Percentiles rank a stretch among this genome's conserved stretches.
phyloP scores from a whole-genome alignment of 371 early-diverging fungal species.

The Mucor sp. region DNA sequence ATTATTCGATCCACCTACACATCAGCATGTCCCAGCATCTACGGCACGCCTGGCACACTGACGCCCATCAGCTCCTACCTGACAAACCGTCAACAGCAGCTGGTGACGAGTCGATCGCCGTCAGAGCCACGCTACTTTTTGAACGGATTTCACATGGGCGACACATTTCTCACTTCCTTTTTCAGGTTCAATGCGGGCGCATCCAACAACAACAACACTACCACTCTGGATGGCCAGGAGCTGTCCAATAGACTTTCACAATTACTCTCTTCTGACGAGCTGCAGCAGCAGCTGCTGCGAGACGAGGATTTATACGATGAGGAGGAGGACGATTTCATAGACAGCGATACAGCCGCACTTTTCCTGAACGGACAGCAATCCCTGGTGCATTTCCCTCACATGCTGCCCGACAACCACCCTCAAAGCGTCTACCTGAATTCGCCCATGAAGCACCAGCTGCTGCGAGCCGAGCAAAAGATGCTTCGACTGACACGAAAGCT shows the following conservation, averaged over 20 bases:
- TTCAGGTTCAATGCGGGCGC: not conserved
- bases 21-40: conserved; percentile 24
- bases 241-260: conserved; percentile 17
- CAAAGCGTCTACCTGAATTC: conserved; percentile 41
- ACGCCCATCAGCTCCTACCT: conserved; percentile 23
- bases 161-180: conserved; percentile 42
- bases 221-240: conserved; percentile 17
- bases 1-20: conserved; percentile 7
- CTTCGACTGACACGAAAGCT: conserved; percentile 32
- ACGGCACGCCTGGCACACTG: conserved; percentile 32
- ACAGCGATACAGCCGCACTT: not conserved
- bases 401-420: conserved; percentile 40
- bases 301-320: not conserved
- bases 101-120: conserved; percentile 6
- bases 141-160: conserved; percentile 45
- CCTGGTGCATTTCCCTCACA: conserved; percentile 41
- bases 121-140: conserved; percentile 26
- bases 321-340: not conserved
- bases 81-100: conserved; percentile 9
- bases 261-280: not conserved
- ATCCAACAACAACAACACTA: not conserved
- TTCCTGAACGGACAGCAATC: not conserved
- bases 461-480: conserved; percentile 36
- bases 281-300: conserved; percentile 13
- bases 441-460: conserved; percentile 33